Evolutionary conservation across 2,329 filamentous ascomycete genomes (phyloP), one percentile per base, ranked within the genome.

Genomic region (Ceratocystiopsis brevicomis): DNA sequence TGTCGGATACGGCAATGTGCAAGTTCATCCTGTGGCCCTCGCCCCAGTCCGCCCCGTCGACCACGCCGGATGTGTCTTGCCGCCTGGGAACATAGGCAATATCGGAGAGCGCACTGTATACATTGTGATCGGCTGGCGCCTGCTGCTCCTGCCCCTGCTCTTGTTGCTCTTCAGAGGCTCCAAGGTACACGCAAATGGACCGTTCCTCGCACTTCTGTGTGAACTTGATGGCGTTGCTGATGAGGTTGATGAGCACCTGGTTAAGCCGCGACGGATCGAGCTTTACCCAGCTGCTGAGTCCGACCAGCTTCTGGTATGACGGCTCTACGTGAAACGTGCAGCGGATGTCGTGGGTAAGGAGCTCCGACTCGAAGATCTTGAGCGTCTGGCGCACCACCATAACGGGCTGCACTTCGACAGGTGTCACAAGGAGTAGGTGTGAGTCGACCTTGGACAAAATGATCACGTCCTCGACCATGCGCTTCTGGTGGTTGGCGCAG

Each of bases 401-500:
- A 38, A 80, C 62, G 0, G 81, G 79, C 50, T 81, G 73, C 3
- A 77, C 72, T 17, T 76, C 73, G 12, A 77, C 71, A 0, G 81
- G 81, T 1, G 78, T 78, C 3, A 87, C 76, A 2, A 78, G 68
- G 8, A 87, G 61, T 57, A 86, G 71, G 32, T 78, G 76, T 2
- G 79, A 82, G 52, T 88, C 81, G 18, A 88, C 68, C 53, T 87
- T 83, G 3, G 76, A 81, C 44, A 82, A 66, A 1, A 76, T 81
- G 21, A 83, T 59, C 12, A 83, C 76, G 53, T 83, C 78, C 50
- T 83, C 77, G 15, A 83, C 75, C 36, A 84, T 82, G 8, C 76
- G 66, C 58, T 86, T 86, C 57, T 87, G 79, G 59, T 84, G 83
- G 53, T 76, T 81, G 42, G 81, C 79, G 57, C 83, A 90, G 14